These are phyloP conservation scores for Zanthoxylum bungeanum DNA, from an alignment of 345 rosid species.

Conservation along the genomic window DNA sequence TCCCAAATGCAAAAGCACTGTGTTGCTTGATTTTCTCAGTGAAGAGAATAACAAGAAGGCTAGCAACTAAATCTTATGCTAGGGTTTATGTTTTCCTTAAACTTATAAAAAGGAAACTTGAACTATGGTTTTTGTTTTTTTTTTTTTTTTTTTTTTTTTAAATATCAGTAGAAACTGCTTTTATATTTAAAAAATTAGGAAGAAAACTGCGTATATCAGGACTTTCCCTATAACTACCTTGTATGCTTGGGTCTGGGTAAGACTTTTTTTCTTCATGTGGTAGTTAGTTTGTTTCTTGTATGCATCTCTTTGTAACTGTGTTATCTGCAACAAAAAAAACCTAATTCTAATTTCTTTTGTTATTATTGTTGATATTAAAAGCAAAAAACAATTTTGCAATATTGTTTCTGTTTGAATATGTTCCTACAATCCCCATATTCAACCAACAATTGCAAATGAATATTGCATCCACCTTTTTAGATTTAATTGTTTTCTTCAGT, in stretches of 20 bases:
- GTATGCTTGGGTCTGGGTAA: too few relatives aligned
- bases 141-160: too few relatives aligned
- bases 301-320: not conserved
- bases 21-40: constrained; percentile 43
- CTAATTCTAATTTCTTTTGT: not conserved
- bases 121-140: too few relatives aligned
- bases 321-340: not conserved
- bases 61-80: constrained; percentile 5
- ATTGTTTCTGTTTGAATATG: not conserved
- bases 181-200: too few relatives aligned
- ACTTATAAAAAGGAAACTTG: not conserved
- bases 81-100: not conserved
- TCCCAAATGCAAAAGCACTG: constrained; percentile 56
- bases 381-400: not conserved
- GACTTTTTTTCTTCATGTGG: not conserved
- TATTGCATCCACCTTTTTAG: too few relatives aligned
- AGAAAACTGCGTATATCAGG: too few relatives aligned
- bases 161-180: too few relatives aligned
- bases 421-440: not conserved
- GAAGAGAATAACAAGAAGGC: constrained; percentile 19
- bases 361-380: not conserved
- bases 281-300: not conserved
- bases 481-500: not conserved
- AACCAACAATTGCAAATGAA: not conserved
- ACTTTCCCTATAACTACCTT: too few relatives aligned